These are phyloP conservation scores for Podospora pseudopauciseta DNA, from an alignment of 495 filamentous ascomycete species.

Conservation along the genomic window DNA sequence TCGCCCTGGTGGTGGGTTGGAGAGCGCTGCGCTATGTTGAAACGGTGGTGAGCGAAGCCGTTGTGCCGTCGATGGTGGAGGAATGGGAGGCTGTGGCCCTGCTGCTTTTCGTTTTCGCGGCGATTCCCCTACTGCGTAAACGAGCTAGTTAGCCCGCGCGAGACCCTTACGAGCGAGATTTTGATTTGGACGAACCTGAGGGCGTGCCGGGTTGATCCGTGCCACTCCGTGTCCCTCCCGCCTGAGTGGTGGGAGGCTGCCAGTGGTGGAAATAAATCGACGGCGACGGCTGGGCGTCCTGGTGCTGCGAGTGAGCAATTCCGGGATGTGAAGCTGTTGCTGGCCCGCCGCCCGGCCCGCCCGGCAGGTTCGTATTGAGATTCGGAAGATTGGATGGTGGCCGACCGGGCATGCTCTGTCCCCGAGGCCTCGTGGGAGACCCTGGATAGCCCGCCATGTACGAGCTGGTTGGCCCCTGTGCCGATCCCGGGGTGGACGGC, in stretches of 20 bases:
- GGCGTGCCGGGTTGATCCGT: constrained; percentile 60
- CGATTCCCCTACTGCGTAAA: constrained; percentile 54
- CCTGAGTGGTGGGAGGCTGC: constrained; percentile 69
- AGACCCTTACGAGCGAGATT: constrained; percentile 48
- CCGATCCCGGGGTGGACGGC: constrained; percentile 46
- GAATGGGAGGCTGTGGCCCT: constrained; percentile 56
- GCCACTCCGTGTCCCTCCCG: constrained; percentile 44
- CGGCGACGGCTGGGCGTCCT: constrained; percentile 51
- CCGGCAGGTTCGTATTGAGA: constrained; percentile 34
- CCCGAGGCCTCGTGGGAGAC: constrained; percentile 42
- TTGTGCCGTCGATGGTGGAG: constrained; percentile 50
- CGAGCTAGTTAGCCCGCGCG: constrained; percentile 48
- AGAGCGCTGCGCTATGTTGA: constrained; percentile 53
- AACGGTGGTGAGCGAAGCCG: constrained; percentile 55
- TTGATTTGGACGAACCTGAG: constrained; percentile 62
- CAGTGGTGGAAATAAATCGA: constrained; percentile 90
- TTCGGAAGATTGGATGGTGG: constrained; percentile 29
- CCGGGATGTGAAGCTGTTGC: constrained; percentile 31
- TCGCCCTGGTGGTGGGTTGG: constrained; percentile 55
- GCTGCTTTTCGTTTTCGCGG: constrained; percentile 72
- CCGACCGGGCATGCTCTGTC: constrained; percentile 39
- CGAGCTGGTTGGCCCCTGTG: constrained; percentile 35
- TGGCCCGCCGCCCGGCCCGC: constrained; percentile 21
- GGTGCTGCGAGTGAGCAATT: constrained; percentile 35
- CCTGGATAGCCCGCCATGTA: constrained; percentile 34